These are phyloP conservation scores for Komagataella ulmi DNA, from an alignment of 805 yeast species.

Conservation along the genomic window DNA sequence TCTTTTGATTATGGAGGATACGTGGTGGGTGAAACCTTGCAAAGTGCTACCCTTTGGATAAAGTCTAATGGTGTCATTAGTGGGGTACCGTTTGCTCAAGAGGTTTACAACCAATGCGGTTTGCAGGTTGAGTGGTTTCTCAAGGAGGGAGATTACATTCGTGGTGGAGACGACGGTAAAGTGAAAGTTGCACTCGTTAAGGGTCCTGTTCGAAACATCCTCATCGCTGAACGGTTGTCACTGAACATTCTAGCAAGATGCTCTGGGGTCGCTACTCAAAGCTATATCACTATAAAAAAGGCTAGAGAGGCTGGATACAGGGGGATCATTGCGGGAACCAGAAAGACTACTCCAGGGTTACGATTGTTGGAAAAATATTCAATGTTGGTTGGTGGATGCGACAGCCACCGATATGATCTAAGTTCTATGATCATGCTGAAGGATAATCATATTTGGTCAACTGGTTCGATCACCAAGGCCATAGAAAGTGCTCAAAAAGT, in stretches of 20 bases:
- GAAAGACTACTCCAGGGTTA: constrained; percentile 96
- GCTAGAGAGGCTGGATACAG: constrained; percentile 60
- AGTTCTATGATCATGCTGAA: constrained; percentile 93
- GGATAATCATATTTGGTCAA: constrained; percentile 87
- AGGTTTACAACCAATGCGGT: constrained; percentile 68
- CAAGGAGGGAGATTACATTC: constrained; percentile 52
- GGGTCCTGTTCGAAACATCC: constrained; percentile 70
- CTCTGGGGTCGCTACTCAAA: constrained; percentile 79
- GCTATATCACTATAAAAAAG: constrained; percentile 36
- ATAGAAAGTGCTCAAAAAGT: constrained; percentile 64
- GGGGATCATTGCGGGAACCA: constrained; percentile 89
- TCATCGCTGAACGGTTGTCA: constrained; percentile 79
- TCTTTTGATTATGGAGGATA: constrained; percentile 90
- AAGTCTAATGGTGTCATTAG: constrained; percentile 70
- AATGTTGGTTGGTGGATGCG: constrained; percentile 92
- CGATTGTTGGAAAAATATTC: constrained; percentile 83
- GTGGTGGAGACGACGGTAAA: constrained; percentile 27
- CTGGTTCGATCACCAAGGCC: constrained; percentile 84
- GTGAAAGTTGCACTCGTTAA: constrained; percentile 62
- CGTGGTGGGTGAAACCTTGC: constrained; percentile 72
- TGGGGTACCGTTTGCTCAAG: constrained; percentile 84
- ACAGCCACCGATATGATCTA: constrained; percentile 82
- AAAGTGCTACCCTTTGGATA: constrained; percentile 69
- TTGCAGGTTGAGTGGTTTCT: constrained; percentile 60
- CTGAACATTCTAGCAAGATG: constrained; percentile 71